Evolutionary conservation across 805 yeast genomes (phyloP).

Genomic region (Wickerhamomyces chaumierensis): DNA sequence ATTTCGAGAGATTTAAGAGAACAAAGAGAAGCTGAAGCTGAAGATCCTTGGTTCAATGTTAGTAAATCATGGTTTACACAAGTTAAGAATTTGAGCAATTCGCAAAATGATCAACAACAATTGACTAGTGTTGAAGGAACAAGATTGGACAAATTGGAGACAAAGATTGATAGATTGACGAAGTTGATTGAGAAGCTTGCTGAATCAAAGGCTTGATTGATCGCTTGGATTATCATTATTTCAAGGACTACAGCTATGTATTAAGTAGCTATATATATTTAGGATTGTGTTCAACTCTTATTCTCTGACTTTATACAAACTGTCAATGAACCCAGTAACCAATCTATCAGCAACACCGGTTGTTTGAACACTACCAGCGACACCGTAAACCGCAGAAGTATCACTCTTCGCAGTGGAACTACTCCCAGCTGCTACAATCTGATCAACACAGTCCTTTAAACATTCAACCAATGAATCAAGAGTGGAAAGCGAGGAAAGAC

Average conservation of each 20-base stretch:
- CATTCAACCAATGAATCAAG: slow-evolving; percentile 48
- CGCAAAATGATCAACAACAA: slow-evolving; percentile 27
- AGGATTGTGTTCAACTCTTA: too few relatives aligned
- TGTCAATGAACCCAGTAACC: slow-evolving; percentile 72
- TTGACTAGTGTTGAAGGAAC: slow-evolving; percentile 23
- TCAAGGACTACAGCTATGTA: too few relatives aligned
- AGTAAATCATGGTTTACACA: slow-evolving; percentile 39
- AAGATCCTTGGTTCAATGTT: slow-evolving; percentile 59
- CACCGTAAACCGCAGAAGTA: slow-evolving; percentile 89
- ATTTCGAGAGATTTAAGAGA: slow-evolving; percentile 29
- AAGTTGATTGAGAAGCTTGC: slow-evolving; percentile 12
- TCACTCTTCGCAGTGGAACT: slow-evolving; percentile 28
- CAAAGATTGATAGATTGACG: slow-evolving; percentile 31
- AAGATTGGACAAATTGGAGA: slow-evolving; percentile 48
- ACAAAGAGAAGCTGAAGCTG: slow-evolving; percentile 53
- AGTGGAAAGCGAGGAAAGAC: slow-evolving; percentile 42
- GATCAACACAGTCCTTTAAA: slow-evolving; percentile 21
- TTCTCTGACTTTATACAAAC: slow-evolving; percentile 43
- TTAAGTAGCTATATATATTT: too few relatives aligned
- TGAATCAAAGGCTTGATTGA: too few relatives aligned
- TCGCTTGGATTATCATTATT: too few relatives aligned
- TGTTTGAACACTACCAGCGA: slow-evolving; percentile 84
- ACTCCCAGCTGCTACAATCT: slow-evolving; percentile 12
- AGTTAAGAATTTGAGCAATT: slow-evolving; percentile 43
- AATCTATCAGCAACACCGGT: slow-evolving; percentile 73